phyloP scores from a whole-genome alignment of 1,284 basidiomycete genomes.

The Rhodotorula mucilaginosa region DNA sequence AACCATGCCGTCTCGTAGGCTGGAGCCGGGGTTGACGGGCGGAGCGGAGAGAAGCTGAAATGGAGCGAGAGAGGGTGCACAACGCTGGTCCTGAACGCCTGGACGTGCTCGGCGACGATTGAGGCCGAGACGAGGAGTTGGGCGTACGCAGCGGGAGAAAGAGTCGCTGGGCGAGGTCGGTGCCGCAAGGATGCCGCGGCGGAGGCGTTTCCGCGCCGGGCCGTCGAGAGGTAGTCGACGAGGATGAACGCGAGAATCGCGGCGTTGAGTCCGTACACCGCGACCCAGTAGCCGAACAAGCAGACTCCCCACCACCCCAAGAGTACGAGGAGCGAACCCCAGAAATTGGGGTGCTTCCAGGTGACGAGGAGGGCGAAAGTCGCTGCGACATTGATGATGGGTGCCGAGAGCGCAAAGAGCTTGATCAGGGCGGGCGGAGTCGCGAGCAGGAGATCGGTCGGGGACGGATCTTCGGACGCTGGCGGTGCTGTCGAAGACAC shows the following conservation, averaged over 20 bases:
- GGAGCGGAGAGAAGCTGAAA: conserved; percentile 29
- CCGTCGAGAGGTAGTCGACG: conserved; percentile 24
- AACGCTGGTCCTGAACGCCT: conserved; percentile 26
- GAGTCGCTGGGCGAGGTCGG: conserved; percentile 16
- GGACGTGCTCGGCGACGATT: conserved; percentile 36
- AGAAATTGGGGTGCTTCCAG: conserved; percentile 42
- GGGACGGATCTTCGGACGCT: conserved; percentile 33
- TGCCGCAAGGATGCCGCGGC: conserved; percentile 13
- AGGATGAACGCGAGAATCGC: conserved; percentile 29
- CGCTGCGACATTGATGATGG: conserved; percentile 37
- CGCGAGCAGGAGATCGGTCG: conserved; percentile 42
- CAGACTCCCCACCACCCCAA: conserved; percentile 41
- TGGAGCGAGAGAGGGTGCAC: conserved; percentile 33
- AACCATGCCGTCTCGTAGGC: conserved; percentile 38
- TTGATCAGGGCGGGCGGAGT: conserved; percentile 44
- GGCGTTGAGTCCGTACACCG: conserved; percentile 40
- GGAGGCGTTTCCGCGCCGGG: not conserved
- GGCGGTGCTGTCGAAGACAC: conserved; percentile 35
- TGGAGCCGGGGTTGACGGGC: conserved; percentile 21
- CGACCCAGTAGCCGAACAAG: conserved; percentile 39
- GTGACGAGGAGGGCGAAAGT: conserved; percentile 39
- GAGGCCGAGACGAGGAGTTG: conserved; percentile 35
- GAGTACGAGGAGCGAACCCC: conserved; percentile 40
- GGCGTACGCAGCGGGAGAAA: conserved; percentile 40
- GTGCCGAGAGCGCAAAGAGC: conserved; percentile 40